Evolutionary conservation across 2,329 filamentous ascomycete genomes (phyloP).

Genomic region (Fulvia fulva): DNA sequence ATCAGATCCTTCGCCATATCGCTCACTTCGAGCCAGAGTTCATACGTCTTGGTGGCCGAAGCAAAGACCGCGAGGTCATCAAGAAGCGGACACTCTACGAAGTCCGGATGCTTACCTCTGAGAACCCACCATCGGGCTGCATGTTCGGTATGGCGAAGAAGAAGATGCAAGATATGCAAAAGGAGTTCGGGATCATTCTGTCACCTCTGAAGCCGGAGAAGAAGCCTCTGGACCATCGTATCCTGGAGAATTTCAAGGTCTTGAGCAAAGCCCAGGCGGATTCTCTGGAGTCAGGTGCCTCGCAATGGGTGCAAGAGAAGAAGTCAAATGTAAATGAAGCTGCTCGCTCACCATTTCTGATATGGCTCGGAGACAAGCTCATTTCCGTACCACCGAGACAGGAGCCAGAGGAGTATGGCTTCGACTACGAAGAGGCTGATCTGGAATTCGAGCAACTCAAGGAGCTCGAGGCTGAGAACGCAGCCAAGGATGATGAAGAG

Average conservation of each 20-base stretch:
- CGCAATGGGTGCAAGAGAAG: conserved; percentile 33
- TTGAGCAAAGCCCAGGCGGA: conserved; percentile 61
- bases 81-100: conserved; percentile 64
- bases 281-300: conserved; percentile 53
- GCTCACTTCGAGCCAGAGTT: conserved; percentile 60
- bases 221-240: conserved; percentile 50
- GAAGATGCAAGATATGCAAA: conserved; percentile 43
- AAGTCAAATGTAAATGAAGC: conserved; percentile 20
- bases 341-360: conserved; percentile 39
- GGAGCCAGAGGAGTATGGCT: conserved; percentile 47
- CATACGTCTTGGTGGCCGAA: conserved; percentile 65
- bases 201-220: conserved; percentile 40
- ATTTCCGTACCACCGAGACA: conserved; percentile 44
- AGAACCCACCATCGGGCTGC: conserved; percentile 39
- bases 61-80: conserved; percentile 59
- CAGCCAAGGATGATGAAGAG: conserved; percentile 36
- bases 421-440: conserved; percentile 58
- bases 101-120: conserved; percentile 43
- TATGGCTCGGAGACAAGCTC: conserved; percentile 57
- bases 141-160: conserved; percentile 38
- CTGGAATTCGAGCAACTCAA: conserved; percentile 58
- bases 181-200: conserved; percentile 41
- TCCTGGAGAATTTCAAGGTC: conserved; percentile 53
- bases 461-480: conserved; percentile 59
- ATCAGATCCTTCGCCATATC: conserved; percentile 70